Conservation (phyloP, 805 yeast species). For the Zygotorulaspora sp. region DNA sequence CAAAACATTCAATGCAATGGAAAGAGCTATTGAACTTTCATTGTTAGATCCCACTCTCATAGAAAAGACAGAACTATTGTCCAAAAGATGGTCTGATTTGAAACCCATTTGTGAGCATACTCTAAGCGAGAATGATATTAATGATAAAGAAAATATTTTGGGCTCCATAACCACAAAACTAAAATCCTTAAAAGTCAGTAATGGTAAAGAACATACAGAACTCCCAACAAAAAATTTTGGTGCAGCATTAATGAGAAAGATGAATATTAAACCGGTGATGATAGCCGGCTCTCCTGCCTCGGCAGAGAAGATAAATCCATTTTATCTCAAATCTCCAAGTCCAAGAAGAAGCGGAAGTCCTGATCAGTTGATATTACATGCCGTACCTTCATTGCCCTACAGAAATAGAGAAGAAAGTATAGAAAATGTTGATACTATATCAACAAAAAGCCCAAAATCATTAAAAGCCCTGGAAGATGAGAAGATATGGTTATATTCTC, state of each 20-base stretch:
- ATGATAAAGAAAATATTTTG: constrained; percentile 3
- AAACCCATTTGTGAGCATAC: constrained; percentile 18
- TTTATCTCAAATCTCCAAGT: constrained; percentile 13
- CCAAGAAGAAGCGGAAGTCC: constrained; percentile 2
- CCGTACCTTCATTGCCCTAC: constrained; percentile 20
- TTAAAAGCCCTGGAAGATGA: constrained; percentile 12
- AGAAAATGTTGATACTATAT: constrained; percentile 3
- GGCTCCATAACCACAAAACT: constrained; percentile 8
- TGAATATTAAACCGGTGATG: constrained; percentile 40
- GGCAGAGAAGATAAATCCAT: constrained; percentile 21
- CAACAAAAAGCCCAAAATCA: constrained; percentile 4
- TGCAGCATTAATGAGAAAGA: constrained; percentile 38
- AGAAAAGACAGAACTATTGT: constrained; percentile 36
- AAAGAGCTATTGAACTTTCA: constrained; percentile 41
- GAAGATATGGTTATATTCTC: constrained; percentile 15
- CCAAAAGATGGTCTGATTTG: constrained; percentile 35
- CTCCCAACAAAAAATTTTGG: constrained; percentile 31
- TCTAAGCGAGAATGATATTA: constrained; percentile 3
- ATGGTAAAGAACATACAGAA: constrained; percentile 6
- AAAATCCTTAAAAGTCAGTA: constrained; percentile 8
- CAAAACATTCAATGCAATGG: constrained; percentile 38
- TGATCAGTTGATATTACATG: constrained; percentile 16
- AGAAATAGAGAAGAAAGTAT: constrained; percentile 5
- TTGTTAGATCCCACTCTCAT: constrained; percentile 38
- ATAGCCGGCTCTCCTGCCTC: constrained; percentile 33